phyloP scores from a whole-genome alignment of 441 rosid genomes.

The Cnidoscolus chayamansa region DNA sequence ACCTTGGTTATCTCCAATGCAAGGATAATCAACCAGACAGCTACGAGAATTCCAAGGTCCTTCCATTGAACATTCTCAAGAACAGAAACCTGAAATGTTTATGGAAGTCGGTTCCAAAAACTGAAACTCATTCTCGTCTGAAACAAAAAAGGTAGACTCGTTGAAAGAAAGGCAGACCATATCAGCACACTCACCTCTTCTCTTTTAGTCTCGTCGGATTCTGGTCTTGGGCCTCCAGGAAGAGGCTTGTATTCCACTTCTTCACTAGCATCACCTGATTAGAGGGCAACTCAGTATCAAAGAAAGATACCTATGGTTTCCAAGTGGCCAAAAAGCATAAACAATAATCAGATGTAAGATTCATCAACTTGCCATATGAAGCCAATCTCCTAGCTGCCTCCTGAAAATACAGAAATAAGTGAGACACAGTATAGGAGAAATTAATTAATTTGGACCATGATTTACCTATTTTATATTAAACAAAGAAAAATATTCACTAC shows the following conservation, averaged over 20 bases:
- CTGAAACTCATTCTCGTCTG: neutral
- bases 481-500: slow-evolving; percentile 14
- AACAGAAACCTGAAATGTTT: slow-evolving; percentile 41
- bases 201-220: slow-evolving; percentile 26
- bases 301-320: neutral
- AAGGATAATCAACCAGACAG: slow-evolving; percentile 48
- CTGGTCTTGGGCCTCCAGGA: slow-evolving; percentile 31
- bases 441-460: neutral
- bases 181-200: slow-evolving; percentile 29
- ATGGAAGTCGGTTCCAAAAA: slow-evolving; percentile 7
- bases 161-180: neutral
- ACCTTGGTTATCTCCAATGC: slow-evolving; percentile 51
- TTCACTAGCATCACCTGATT: slow-evolving; percentile 27
- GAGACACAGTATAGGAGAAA: neutral
- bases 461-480: neutral
- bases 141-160: neutral
- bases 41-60: slow-evolving; percentile 47
- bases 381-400: slow-evolving; percentile 39
- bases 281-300: slow-evolving; percentile 8
- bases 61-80: slow-evolving; percentile 46
- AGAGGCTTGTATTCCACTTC: slow-evolving; percentile 33
- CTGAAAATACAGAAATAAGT: slow-evolving; percentile 27
- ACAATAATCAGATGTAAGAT: neutral
- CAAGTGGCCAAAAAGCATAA: neutral
- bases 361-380: slow-evolving; percentile 28